Conservation (phyloP, 2,329 filamentous ascomycete genomes). For the Epicoccum sorghinum region DNA sequence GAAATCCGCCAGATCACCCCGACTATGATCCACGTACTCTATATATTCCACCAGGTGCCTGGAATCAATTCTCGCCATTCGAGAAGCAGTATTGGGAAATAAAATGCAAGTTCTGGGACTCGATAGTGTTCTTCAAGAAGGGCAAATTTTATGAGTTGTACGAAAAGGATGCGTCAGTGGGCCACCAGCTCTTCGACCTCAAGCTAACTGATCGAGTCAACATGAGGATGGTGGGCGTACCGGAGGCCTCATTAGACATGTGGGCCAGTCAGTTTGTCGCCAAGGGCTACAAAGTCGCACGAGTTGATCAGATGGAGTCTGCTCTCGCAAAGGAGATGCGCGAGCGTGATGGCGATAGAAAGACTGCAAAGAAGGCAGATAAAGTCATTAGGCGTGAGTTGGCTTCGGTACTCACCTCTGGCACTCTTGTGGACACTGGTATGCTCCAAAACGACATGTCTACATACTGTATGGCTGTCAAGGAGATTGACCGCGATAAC, state of each 20-base stretch:
- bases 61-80: slow-evolving; percentile 85
- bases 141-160: slow-evolving; percentile 99
- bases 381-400: slow-evolving; percentile 94
- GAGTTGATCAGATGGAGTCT: slow-evolving; percentile 96
- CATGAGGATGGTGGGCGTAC: slow-evolving; percentile 99
- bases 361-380: slow-evolving; percentile 69
- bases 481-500: slow-evolving; percentile 70
- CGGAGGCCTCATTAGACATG: slow-evolving; percentile 90
- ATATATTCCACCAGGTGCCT: slow-evolving; percentile 84
- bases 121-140: slow-evolving; percentile 99
- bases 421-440: slow-evolving; percentile 90
- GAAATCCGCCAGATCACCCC: slow-evolving; percentile 75
- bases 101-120: slow-evolving; percentile 97
- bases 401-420: slow-evolving; percentile 86
- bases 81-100: slow-evolving; percentile 99
- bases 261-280: slow-evolving; percentile 99
- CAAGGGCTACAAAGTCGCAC: slow-evolving; percentile 95
- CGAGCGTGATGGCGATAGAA: slow-evolving; percentile 71
- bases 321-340: slow-evolving; percentile 97
- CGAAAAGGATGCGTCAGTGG: slow-evolving; percentile 95
- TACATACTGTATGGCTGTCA: slow-evolving; percentile 94
- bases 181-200: slow-evolving; percentile 94
- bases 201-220: slow-evolving; percentile 98
- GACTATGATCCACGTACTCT: slow-evolving; percentile 91
- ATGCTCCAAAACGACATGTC: slow-evolving; percentile 99